These are phyloP conservation scores for Podospora tetraspora DNA, from an alignment of 495 filamentous ascomycete species.

Conservation along the genomic window DNA sequence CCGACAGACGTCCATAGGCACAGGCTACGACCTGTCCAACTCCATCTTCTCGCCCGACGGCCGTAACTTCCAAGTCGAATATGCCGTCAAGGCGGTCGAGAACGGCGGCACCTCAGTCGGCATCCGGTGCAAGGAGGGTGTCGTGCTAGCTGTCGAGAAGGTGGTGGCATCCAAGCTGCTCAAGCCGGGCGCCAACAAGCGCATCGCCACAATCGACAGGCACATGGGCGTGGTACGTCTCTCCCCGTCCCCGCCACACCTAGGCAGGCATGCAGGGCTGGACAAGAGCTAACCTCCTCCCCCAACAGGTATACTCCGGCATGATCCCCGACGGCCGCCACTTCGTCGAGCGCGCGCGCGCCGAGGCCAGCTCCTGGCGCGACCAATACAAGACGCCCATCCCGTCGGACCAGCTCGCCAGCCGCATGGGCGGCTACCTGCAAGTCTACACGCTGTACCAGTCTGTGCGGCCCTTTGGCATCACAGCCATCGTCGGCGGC, in stretches of 20 bases:
- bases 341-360: slow-evolving; percentile 88
- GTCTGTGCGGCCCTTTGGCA: slow-evolving; percentile 90
- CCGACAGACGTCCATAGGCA: slow-evolving; percentile 92
- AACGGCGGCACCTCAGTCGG: slow-evolving; percentile 96
- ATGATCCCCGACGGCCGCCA: slow-evolving; percentile 92
- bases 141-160: slow-evolving; percentile 95
- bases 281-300: slow-evolving; percentile 4
- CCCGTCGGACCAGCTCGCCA: slow-evolving; percentile 75
- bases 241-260: slow-evolving; percentile 1
- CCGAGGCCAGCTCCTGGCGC: slow-evolving; percentile 87
- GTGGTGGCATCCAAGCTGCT: slow-evolving; percentile 91
- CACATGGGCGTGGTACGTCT: slow-evolving; percentile 83
- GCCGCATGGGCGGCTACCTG: slow-evolving; percentile 88
- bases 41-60: slow-evolving; percentile 99
- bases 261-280: background rate
- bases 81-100: slow-evolving; percentile 97
- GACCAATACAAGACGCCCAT: slow-evolving; percentile 87
- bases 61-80: slow-evolving; percentile 99
- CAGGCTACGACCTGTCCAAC: slow-evolving; percentile 98
- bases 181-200: slow-evolving; percentile 89
- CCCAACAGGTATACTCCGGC: slow-evolving; percentile 77
- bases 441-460: slow-evolving; percentile 97
- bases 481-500: slow-evolving; percentile 89
- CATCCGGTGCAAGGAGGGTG: slow-evolving; percentile 94
- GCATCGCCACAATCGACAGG: slow-evolving; percentile 89